Conservation (phyloP, 768 basidiomycete genomes). For the Lentinula sp. region DNA sequence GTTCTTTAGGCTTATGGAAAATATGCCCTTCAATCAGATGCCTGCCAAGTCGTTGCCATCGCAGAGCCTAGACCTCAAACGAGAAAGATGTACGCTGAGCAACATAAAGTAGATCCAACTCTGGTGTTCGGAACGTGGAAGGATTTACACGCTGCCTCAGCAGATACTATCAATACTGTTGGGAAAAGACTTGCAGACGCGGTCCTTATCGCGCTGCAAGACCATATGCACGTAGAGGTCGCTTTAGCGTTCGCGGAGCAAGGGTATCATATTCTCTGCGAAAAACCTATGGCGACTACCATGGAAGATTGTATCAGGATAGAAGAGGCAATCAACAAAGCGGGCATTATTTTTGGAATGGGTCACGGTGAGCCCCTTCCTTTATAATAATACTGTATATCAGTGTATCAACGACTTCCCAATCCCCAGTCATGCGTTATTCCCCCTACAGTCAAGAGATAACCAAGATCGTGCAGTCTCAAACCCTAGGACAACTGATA, state of each 20-base stretch:
- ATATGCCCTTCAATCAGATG: conserved; percentile 57
- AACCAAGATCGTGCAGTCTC: conserved; percentile 63
- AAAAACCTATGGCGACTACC: conserved; percentile 87
- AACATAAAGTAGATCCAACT: conserved; percentile 57
- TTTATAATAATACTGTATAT: background rate
- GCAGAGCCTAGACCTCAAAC: conserved; percentile 77
- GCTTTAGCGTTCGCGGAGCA: conserved; percentile 70
- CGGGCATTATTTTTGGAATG: conserved; percentile 76
- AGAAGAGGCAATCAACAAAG: conserved; percentile 62
- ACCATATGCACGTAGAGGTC: conserved; percentile 72
- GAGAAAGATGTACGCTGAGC: conserved; percentile 46
- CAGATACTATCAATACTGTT: conserved; percentile 53
- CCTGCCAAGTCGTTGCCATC: conserved; percentile 76
- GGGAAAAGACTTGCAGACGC: conserved; percentile 79
- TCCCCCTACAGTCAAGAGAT: conserved; percentile 77
- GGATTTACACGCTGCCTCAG: conserved; percentile 63
- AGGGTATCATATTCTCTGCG: conserved; percentile 86
- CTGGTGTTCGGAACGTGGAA: conserved; percentile 70
- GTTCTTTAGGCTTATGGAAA: conserved; percentile 48
- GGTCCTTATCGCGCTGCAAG: conserved; percentile 75
- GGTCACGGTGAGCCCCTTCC: conserved; percentile 57
- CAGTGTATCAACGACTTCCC: background rate
- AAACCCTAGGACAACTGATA: conserved; percentile 68
- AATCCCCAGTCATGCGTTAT: conserved; percentile 68
- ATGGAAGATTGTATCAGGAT: conserved; percentile 71